Evolutionary conservation across 768 basidiomycete species (phyloP).

Genomic region (Agrocybe praecox): DNA sequence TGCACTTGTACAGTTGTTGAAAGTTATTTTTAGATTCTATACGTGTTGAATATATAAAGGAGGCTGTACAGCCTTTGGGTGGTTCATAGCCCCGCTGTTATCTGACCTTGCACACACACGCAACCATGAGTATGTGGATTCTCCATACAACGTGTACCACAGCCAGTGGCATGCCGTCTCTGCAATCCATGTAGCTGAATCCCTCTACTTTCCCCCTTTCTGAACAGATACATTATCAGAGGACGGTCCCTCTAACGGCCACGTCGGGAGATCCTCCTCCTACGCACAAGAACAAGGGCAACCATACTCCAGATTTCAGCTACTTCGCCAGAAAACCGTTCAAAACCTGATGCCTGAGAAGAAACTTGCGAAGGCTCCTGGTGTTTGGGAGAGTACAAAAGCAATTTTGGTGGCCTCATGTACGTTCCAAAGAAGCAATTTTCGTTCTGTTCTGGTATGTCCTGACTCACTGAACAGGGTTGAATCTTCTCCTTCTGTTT

Average conservation of each 20-base stretch:
- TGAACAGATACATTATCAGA: neutral
- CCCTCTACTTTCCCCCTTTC: neutral
- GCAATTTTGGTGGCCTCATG: conserved; percentile 62
- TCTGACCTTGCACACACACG: neutral
- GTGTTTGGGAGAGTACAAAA: conserved; percentile 45
- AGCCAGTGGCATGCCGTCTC: neutral
- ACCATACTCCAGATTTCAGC: too few relatives aligned
- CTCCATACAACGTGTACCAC: neutral
- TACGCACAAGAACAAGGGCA: too few relatives aligned
- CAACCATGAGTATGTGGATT: neutral
- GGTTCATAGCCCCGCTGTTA: neutral
- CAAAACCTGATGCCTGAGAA: conserved; percentile 38
- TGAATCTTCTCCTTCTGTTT: conserved; percentile 71
- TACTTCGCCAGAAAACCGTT: conserved; percentile 10
- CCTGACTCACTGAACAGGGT: conserved; percentile 39
- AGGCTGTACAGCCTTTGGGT: neutral
- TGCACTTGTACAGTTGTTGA: neutral
- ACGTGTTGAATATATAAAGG: neutral
- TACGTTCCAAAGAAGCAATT: conserved; percentile 27
- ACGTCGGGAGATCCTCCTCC: too few relatives aligned
- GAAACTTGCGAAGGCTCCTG: conserved; percentile 47
- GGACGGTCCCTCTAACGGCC: neutral
- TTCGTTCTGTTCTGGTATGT: neutral
- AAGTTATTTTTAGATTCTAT: neutral
- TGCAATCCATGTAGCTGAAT: neutral